Base-by-base conservation (phyloP, 352 stramenopile species). In the Globisporangium cylindrosporum region DNA sequence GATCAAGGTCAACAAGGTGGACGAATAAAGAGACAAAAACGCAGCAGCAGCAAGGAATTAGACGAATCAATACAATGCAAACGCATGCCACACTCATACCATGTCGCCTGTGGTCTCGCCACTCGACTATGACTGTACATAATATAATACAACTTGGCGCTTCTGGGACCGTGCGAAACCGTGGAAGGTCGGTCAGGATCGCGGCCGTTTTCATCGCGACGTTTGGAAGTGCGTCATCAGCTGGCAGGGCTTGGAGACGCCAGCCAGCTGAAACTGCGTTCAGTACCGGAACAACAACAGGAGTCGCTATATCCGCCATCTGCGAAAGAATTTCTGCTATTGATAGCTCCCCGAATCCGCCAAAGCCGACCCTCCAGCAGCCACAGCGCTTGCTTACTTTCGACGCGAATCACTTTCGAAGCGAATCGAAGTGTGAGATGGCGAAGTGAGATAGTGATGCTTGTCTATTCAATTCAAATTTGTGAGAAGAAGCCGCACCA, bases 1-100 rank as follows among this genome's bases (percentile, higher is more conserved):
- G 76, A 83, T 93, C 62, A 86, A 88, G 62, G 70, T 93, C 36
- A 75, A 87, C 66, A 80, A 84, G 66, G 70, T 72, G 29, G 29
- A 49, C 25, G 72, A 80, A 62, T 84, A 80, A 80, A 62, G 82
- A 80, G 62, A 64, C 48, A 38, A 27, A 6, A 27, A 22, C 29
- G 29, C 29, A 7, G 38, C 15, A 15, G 55, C 29, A 60, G 51
- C 25, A 29, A 29, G 22, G 24, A 20, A 57, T 29, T 34, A n/a
- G 25, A 29, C 5, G 24, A 20, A 57, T 34, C 10, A n/a, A 57
- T 32, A 55, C 51, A 57, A 57, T 57, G 34, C 51, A 57, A 57
- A 9, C 51, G 15, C 12, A 57, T 22, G 22, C n/a, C 24, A 6
- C 5, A 12, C 29, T 32, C 20, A 20, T 24, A 7, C 15, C 18